These are phyloP conservation scores for Linum usitatissimum DNA, from an alignment of 345 rosid species.

Conservation along the genomic window DNA sequence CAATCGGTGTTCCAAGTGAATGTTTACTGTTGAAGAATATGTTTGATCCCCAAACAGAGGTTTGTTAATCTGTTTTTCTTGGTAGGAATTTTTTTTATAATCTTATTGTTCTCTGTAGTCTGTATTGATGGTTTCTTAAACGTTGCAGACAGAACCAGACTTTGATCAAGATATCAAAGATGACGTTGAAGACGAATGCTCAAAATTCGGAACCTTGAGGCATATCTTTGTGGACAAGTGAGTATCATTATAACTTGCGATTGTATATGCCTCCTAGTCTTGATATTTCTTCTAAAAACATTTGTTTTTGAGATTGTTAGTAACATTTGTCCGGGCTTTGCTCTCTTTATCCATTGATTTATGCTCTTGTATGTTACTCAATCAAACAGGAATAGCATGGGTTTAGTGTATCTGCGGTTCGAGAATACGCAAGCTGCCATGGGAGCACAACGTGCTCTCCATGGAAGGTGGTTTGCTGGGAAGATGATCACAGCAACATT, in stretches of 20 bases:
- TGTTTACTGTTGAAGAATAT: constrained; percentile 76
- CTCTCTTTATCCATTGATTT: neutral
- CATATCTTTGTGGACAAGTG: constrained; percentile 83
- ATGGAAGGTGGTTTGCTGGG: constrained; percentile 98
- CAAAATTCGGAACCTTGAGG: constrained; percentile 61
- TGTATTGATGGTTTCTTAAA: constrained; percentile 1
- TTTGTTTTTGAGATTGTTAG: too few relatives aligned
- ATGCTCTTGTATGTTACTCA: neutral
- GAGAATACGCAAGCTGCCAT: constrained; percentile 49
- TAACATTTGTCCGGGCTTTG: neutral
- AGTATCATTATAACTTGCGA: constrained; percentile 10
- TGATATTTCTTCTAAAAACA: neutral
- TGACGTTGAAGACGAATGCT: constrained; percentile 75
- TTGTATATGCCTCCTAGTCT: neutral
- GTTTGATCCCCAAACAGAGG: constrained; percentile 90
- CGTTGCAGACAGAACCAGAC: constrained; percentile 62
- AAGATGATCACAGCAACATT: constrained; percentile 92
- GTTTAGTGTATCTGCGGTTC: constrained; percentile 77
- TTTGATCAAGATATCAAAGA: constrained; percentile 87
- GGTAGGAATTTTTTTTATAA: neutral
- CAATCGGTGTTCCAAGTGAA: constrained; percentile 70
- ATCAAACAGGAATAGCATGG: constrained; percentile 59
- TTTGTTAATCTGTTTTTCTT: constrained; percentile 6
- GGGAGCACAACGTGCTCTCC: constrained; percentile 73
- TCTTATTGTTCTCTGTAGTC: neutral